Conservation (phyloP, 192 early-diverging fungal species). For the Coemansia sp. region DNA sequence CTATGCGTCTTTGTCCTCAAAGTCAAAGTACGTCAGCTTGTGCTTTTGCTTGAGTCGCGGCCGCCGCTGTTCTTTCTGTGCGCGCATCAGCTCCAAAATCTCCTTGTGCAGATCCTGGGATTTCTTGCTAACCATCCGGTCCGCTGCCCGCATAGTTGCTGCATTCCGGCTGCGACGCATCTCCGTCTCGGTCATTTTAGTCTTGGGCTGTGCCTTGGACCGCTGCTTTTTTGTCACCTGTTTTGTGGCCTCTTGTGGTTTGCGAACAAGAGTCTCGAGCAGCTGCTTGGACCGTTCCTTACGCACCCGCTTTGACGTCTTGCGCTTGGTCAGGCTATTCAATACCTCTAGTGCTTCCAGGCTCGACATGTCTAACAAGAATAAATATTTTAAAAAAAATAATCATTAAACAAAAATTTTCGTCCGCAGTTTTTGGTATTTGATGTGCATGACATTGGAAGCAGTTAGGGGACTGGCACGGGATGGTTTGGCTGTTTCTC, state of each 20-base stretch:
- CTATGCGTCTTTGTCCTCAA: constrained; percentile 28
- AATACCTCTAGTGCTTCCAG: constrained; percentile 27
- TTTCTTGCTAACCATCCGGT: constrained; percentile 24
- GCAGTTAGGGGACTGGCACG: neutral
- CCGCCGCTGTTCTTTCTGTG: constrained; percentile 34
- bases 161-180: constrained; percentile 16
- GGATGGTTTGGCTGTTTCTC: neutral
- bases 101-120: constrained; percentile 33
- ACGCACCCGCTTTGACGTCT: constrained; percentile 32
- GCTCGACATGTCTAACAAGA: constrained; percentile 20
- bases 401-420: neutral
- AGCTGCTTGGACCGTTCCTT: constrained; percentile 11
- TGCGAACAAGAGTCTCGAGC: neutral
- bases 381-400: no score
- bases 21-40: constrained; percentile 41
- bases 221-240: neutral
- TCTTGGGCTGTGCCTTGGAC: constrained; percentile 4
- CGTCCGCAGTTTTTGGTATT: neutral
- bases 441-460: neutral
- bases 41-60: constrained; percentile 28
- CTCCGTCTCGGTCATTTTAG: neutral
- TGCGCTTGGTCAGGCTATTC: constrained; percentile 28
- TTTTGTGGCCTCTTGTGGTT: constrained; percentile 1
- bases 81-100: constrained; percentile 39
- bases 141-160: constrained; percentile 22